Evolutionary conservation across 352 stramenopile genomes (phyloP), one percentile per base, ranked within the genome.

Genomic region (Phytophthora syringae): DNA sequence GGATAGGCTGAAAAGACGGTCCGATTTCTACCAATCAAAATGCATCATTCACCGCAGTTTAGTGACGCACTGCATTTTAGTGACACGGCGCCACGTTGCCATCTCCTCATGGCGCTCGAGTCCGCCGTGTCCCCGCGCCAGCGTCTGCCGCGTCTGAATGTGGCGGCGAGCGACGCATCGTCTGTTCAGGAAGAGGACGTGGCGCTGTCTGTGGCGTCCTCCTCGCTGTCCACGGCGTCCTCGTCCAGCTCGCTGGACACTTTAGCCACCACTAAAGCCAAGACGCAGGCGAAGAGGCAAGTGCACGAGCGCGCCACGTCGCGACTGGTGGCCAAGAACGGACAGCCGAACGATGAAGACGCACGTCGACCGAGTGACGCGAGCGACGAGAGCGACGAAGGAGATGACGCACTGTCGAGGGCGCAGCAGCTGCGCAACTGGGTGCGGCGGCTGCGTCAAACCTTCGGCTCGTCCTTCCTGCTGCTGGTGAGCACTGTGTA

Each of bases 401-500:
- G 47, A 15, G 65, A 76, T 24, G 68, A 70, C 21, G 52, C 42
- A 1, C 24, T 77, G 6, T 79, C 80, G 0, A 66, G 44, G 16
- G 20, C 52, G 28, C 53, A 89, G 51, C 75, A 89, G 62, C 63
- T 90, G 7, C 48, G 50, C 20, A 70, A 74, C 13, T 94, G 86
- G 86, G 21, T 80, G 37, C 66, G 52, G 10, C 70, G 82, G 12
- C 64, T 94, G 43, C 64, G 71, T 0, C 44, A 84, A 58, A 94
- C 86, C 4, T 94, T 94, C 50, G 84, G 86, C 21, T 80, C 76
- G 44, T 72, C 82, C 4, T 94, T 94, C 64, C 64, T 94, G 28
- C 49, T 88, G 54, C 70, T 94, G 9, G 80, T 94, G 40, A 72
- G 77, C 43, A 88, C 79, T 0, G 95, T 98, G 45, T 98, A 98